These are phyloP conservation scores for Euphorbia pulcherrima DNA, from an alignment of 345 rosid genomes.

Conservation along the genomic window DNA sequence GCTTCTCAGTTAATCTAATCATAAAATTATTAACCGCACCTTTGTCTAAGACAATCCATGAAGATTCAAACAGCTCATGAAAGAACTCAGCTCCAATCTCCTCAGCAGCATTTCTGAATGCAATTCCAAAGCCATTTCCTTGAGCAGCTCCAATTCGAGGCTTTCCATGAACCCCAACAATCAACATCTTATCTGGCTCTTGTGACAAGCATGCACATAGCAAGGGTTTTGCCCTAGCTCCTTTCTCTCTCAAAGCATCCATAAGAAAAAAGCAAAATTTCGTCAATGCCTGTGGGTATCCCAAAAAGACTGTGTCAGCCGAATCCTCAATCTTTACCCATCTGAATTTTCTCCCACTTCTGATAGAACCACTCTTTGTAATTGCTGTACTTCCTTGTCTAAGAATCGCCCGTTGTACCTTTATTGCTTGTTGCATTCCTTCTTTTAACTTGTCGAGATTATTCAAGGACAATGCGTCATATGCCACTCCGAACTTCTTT, in stretches of 20 bases:
- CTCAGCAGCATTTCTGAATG: constrained; percentile 80
- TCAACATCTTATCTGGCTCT: constrained; percentile 65
- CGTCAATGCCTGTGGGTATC: constrained; percentile 90
- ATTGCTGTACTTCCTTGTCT: constrained; percentile 95
- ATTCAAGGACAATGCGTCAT: constrained; percentile 78
- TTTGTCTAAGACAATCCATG: constrained; percentile 85
- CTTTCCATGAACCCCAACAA: constrained; percentile 90
- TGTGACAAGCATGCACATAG: constrained; percentile 76
- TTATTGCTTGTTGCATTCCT: constrained; percentile 96
- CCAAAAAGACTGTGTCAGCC: constrained; percentile 63
- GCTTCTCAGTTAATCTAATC: constrained; percentile 79
- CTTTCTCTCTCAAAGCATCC: constrained; percentile 96
- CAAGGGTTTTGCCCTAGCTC: constrained; percentile 87
- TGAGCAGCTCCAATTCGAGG: constrained; percentile 85
- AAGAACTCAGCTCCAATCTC: constrained; percentile 79
- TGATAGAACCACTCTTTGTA: constrained; percentile 66
- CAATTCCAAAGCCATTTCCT: constrained; percentile 87
- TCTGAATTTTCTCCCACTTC: constrained; percentile 92
- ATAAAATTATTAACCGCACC: constrained; percentile 77
- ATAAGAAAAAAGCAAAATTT: constrained; percentile 90
- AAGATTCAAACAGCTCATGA: constrained; percentile 94
- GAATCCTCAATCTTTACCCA: constrained; percentile 94
- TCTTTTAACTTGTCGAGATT: constrained; percentile 64
- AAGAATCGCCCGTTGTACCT: constrained; percentile 78
- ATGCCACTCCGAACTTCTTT: constrained; percentile 86